These are phyloP conservation scores for Musa acuminata DNA, from an alignment of 176 grass and related monocot species.

Conservation along the genomic window DNA sequence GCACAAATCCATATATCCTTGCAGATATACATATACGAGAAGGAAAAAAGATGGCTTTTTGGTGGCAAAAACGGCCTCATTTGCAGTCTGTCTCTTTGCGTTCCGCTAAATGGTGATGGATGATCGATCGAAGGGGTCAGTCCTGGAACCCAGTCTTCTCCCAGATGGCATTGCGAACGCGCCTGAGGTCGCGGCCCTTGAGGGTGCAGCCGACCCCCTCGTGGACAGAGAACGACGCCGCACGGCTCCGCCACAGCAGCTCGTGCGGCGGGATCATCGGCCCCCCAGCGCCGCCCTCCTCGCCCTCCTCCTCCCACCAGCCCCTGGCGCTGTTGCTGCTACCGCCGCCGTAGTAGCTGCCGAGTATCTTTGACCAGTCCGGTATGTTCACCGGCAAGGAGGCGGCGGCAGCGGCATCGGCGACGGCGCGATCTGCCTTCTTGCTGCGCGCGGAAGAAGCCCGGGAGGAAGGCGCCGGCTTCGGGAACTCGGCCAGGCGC, in stretches of 20 bases:
- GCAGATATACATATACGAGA: no score
- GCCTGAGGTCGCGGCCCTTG: slow-evolving; percentile 89
- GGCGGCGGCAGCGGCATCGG: slow-evolving; percentile 15
- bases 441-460: slow-evolving; percentile 18
- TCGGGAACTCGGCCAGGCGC: background rate
- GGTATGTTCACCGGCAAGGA: slow-evolving; percentile 78
- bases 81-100: background rate
- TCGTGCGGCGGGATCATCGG: slow-evolving; percentile 73
- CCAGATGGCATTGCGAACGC: slow-evolving; percentile 88
- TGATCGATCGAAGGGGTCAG: slow-evolving; percentile 11
- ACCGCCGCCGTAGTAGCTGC: slow-evolving; percentile 39
- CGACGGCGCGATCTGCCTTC: background rate
- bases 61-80: background rate
- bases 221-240: slow-evolving; percentile 68
- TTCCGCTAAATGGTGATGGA: no score
- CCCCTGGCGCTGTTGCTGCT: slow-evolving; percentile 2
- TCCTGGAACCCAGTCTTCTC: slow-evolving; percentile 87
- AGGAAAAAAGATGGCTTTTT: no score
- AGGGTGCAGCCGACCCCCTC: slow-evolving; percentile 86
- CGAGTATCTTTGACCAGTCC: slow-evolving; percentile 88
- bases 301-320: slow-evolving; percentile 29
- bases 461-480: slow-evolving; percentile 13
- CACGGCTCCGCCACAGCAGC: slow-evolving; percentile 51
- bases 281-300: background rate
- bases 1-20: no score